A percentile compares a stretch with the other conserved stretches of the same genome.
phyloP scores from a whole-genome alignment of 2,329 filamentous ascomycete species.

The Elsinoe fawcettii region DNA sequence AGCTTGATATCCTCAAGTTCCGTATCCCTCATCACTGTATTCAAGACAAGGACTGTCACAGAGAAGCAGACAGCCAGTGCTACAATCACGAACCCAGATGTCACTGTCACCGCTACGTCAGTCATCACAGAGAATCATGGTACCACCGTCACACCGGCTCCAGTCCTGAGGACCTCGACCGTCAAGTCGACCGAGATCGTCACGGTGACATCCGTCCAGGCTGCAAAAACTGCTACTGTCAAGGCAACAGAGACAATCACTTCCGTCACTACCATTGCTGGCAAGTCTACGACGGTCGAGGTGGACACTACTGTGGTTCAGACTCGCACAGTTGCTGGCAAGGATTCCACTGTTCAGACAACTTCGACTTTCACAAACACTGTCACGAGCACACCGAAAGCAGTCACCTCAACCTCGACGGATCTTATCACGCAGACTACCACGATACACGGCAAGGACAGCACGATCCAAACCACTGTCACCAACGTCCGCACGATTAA shows the following conservation, averaged over 20 bases:
- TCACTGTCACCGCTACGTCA: constrained; percentile 21
- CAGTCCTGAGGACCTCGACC: constrained; percentile 22
- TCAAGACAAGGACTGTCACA: constrained; percentile 21
- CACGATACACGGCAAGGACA: constrained; percentile 18
- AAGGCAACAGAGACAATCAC: constrained; percentile 16
- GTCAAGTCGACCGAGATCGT: constrained; percentile 22
- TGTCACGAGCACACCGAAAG: constrained; percentile 15
- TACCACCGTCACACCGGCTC: constrained; percentile 28
- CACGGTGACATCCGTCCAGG: constrained; percentile 17
- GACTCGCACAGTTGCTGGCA: constrained; percentile 16
- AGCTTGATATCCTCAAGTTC: constrained; percentile 20
- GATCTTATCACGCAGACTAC: constrained; percentile 10
- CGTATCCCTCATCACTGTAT: constrained; percentile 20
- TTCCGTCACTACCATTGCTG: constrained; percentile 9
- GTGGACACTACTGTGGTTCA: constrained; percentile 20
- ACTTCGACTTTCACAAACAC: constrained; percentile 20
- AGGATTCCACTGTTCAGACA: constrained; percentile 17
- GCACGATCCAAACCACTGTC: constrained; percentile 18
- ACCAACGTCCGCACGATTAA: constrained; percentile 19
- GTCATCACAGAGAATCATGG: constrained; percentile 28
- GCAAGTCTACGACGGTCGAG: constrained; percentile 22
- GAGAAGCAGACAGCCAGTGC: constrained; percentile 24
- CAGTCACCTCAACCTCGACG: constrained; percentile 16
- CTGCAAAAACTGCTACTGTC: constrained; percentile 17
- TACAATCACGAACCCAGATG: constrained; percentile 25